Conservation (phyloP, 345 rosid genomes). For the Noccaea caerulescens region DNA sequence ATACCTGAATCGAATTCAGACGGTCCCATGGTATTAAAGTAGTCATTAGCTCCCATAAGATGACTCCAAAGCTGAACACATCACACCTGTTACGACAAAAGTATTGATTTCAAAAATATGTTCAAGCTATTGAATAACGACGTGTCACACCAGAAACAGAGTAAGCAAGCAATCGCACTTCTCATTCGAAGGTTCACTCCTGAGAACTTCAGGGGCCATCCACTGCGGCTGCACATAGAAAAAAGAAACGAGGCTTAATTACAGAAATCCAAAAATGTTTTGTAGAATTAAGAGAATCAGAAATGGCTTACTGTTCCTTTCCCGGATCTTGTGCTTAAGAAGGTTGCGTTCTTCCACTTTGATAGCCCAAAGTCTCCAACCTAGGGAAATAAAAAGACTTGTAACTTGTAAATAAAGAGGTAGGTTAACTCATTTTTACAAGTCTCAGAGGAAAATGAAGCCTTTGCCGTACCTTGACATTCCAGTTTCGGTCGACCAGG, state of each 20-base stretch:
- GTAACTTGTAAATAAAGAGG: not conserved
- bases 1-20: constrained; percentile 75
- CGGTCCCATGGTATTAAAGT: constrained; percentile 78
- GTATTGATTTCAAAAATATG: not conserved
- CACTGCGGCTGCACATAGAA: constrained; percentile 77
- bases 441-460: not conserved
- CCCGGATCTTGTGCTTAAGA: constrained; percentile 73
- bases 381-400: constrained; percentile 40
- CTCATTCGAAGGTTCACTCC: constrained; percentile 88
- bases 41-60: constrained; percentile 88
- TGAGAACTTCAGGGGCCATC: constrained; percentile 98
- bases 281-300: not conserved
- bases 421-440: not conserved
- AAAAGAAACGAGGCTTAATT: not conserved
- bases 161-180: constrained; percentile 48
- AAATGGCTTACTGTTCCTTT: constrained; percentile 72
- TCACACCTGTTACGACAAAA: constrained; percentile 64
- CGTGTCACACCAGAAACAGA: not conserved
- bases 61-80: constrained; percentile 83
- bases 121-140: not conserved
- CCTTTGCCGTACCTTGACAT: constrained; percentile 64
- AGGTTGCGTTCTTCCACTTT: constrained; percentile 77
- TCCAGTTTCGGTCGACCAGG: constrained; percentile 88
- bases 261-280: not conserved
- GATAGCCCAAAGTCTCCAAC: constrained; percentile 97